Base-by-base conservation (phyloP, 805 yeast genomes). In the Ogataea chonburiensis region DNA sequence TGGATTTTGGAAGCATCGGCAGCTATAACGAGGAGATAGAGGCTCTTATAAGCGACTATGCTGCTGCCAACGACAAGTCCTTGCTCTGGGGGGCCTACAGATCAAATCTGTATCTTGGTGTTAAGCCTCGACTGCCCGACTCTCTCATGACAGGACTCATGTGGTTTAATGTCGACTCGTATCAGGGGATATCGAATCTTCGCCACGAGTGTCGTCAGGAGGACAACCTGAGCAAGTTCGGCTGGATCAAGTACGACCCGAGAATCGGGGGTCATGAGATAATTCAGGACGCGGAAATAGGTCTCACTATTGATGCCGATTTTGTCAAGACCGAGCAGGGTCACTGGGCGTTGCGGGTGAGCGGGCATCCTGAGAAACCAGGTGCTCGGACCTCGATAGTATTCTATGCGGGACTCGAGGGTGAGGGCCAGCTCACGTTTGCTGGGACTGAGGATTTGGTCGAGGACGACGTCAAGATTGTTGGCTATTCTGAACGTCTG, bases 71-170 rank as follows among this genome's bases (percentile, higher is more conserved):
- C 5, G 64, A 69, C 31, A 63, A 71, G 26, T 73, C 86, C 2
- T 63, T 85, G 17, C 58, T 77, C 20, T 91, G 98, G 98, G 98
- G 95, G 1, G 95, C 98, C 1, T 91, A 88, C 60, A 66, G 97
- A 45, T 80, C 96, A 7, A 84, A 86, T 38, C 67, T 86, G 27
- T 93, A 89, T 61, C 66, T 89, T 42, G 98, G 98, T 2, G 64
- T 93, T 30, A 70, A 89, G 29, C 96, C 98, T 3, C 67, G 91
- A 31, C 52, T 84, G 3, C 96, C 96, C 2, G 70, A 77, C 22
- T 77, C 91, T 2, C 68, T 93, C 34, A 54, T 81, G 40, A 66
- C 86, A 10, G 98, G 98, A 0, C 64, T 89, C 17, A 76, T 91
- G 79, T 91, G 98, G 98, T 86, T 77, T 64, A 79, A 80, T 52